phyloP scores from a whole-genome alignment of 2,329 filamentous ascomycete species.

The Aspergillus alliaceus region DNA sequence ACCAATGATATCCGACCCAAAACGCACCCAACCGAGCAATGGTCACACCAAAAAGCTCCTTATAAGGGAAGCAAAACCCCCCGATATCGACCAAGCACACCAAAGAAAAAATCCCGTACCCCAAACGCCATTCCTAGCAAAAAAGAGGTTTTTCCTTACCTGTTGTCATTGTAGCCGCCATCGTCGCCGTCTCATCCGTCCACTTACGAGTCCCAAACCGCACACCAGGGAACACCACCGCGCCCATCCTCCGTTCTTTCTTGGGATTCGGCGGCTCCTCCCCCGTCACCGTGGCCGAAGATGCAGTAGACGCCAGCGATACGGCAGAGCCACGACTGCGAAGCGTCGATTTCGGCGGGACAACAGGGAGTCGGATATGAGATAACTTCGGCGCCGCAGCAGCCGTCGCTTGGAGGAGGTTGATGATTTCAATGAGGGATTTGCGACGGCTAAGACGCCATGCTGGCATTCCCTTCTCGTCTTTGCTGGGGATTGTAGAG shows the following conservation, averaged over 20 bases:
- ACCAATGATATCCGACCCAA: too few relatives aligned
- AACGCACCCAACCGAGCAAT: too few relatives aligned
- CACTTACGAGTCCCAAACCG: not conserved
- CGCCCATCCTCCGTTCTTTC: constrained; percentile 4
- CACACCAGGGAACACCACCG: constrained; percentile 1
- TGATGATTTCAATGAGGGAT: constrained; percentile 22
- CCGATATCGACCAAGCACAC: constrained; percentile 15
- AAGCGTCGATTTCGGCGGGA: not conserved
- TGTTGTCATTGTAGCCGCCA: not conserved
- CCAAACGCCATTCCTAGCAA: constrained; percentile 21
- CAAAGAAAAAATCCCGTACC: constrained; percentile 14
- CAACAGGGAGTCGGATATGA: not conserved
- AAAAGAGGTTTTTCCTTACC: constrained; percentile 17
- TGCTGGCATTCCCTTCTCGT: constrained; percentile 2
- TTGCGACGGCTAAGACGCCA: constrained; percentile 17
- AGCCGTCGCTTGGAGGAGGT: constrained; percentile 12
- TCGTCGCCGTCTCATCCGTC: not conserved
- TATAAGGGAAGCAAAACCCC: constrained; percentile 4
- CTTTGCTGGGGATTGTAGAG: not conserved
- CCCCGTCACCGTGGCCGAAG: not conserved
- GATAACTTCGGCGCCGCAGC: constrained; percentile 5
- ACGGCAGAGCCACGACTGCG: not conserved
- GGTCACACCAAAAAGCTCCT: not conserved
- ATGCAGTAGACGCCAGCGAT: not conserved
- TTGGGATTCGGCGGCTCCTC: not conserved